phyloP scores from a whole-genome alignment of 345 rosid genomes.

The Linum usitatissimum region DNA sequence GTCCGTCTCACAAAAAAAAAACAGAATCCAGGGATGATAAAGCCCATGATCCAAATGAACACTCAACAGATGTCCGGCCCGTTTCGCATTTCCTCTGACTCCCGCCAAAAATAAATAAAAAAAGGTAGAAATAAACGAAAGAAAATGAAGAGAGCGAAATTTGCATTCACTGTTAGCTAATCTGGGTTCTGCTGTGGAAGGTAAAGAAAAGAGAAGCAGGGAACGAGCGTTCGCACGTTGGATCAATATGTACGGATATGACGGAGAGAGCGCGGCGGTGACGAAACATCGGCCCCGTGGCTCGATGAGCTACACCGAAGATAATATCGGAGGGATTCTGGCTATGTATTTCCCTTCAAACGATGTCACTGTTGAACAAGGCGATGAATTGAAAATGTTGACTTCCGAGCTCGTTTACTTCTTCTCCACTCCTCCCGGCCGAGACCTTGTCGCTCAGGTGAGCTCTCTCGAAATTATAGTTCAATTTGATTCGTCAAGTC shows the following conservation, averaged over 20 bases:
- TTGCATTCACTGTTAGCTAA: background rate
- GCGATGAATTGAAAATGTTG: slow-evolving; percentile 40
- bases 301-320: slow-evolving; percentile 21
- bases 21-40: too few species aligned
- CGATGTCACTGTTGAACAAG: slow-evolving; percentile 44
- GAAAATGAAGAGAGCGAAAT: background rate
- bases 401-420: slow-evolving; percentile 47
- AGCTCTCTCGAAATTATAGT: background rate
- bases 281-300: background rate
- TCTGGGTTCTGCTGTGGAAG: background rate
- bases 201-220: background rate
- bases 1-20: too few species aligned
- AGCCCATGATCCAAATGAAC: too few species aligned
- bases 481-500: background rate
- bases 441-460: slow-evolving; percentile 57
- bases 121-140: background rate
- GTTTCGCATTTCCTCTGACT: background rate
- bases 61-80: background rate
- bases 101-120: background rate
- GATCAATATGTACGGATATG: background rate
- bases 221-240: too few species aligned
- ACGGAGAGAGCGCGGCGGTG: background rate
- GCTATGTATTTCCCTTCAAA: slow-evolving; percentile 48
- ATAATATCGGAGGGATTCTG: slow-evolving; percentile 31
- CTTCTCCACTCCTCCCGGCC: slow-evolving; percentile 48